phyloP scores from a whole-genome alignment of 1,284 basidiomycete species.

The Sphaerobolus stellatus region DNA sequence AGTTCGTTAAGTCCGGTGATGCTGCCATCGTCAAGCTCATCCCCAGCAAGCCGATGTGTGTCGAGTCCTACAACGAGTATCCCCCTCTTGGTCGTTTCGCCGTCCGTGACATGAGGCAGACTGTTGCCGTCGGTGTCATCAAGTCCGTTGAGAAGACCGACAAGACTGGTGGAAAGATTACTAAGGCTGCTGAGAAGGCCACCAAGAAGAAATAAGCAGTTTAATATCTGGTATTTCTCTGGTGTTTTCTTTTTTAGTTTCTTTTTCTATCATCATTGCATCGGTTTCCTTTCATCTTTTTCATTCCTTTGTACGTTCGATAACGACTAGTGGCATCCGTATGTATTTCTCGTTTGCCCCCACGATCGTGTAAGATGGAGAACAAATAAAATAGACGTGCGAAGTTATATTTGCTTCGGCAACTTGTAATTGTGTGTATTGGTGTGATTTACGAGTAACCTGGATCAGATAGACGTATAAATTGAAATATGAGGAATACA shows the following conservation, averaged over 20 bases:
- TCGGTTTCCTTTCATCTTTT: constrained; percentile 43
- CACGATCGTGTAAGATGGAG: constrained; percentile 8
- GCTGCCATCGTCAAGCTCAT: constrained; percentile 97
- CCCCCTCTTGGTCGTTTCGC: constrained; percentile 99
- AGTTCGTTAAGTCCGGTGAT: constrained; percentile 97
- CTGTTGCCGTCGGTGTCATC: constrained; percentile 97
- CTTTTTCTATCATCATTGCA: constrained; percentile 32
- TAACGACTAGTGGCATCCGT: constrained; percentile 36
- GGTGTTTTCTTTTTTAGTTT: constrained; percentile 40
- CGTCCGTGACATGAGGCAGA: constrained; percentile 98
- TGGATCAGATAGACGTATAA: no score
- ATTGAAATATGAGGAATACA: no score
- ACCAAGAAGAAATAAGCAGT: constrained; percentile 74
- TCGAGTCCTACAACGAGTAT: constrained; percentile 97
- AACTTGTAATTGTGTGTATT: no score
- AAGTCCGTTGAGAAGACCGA: constrained; percentile 94
- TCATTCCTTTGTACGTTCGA: constrained; percentile 45
- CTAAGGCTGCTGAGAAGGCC: constrained; percentile 95
- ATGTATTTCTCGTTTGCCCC: constrained; percentile 12
- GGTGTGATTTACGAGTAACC: no score
- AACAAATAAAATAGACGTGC: constrained; percentile 5
- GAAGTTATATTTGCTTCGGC: no score
- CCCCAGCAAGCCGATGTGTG: constrained; percentile 94
- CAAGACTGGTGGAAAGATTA: constrained; percentile 84
- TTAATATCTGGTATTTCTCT: constrained; percentile 4